These are phyloP conservation scores for Tricholomella constricta DNA, from an alignment of 768 basidiomycete genomes.

Conservation along the genomic window DNA sequence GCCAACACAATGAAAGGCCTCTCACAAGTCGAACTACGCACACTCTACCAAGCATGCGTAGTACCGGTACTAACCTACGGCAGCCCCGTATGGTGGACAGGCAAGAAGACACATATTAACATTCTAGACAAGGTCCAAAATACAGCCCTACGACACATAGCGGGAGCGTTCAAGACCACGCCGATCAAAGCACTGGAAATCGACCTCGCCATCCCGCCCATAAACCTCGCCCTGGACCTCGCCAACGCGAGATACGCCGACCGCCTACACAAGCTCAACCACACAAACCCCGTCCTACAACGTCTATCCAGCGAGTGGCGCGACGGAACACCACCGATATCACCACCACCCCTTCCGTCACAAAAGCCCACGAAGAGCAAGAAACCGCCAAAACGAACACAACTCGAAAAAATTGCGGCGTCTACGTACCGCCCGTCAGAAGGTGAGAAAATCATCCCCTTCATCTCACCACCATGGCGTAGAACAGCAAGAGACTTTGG, in stretches of 20 bases:
- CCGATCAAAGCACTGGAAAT: conserved; percentile 32
- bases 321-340: conserved; percentile 1
- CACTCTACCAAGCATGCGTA: conserved; percentile 30
- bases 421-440: conserved; percentile 11
- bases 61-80: conserved; percentile 36
- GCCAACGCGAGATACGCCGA: conserved; percentile 15
- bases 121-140: conserved; percentile 30
- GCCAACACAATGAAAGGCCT: conserved; percentile 36
- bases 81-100: conserved; percentile 33
- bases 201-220: conserved; percentile 34
- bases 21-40: conserved; percentile 26
- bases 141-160: conserved; percentile 29
- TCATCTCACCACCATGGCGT: not conserved
- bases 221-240: conserved; percentile 16
- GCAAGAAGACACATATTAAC: conserved; percentile 12
- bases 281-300: not conserved
- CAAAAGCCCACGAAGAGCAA: conserved; percentile 1
- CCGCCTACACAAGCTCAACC: conserved; percentile 25
- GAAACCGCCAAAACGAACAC: conserved; percentile 2
- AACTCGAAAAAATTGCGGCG: conserved; percentile 13
- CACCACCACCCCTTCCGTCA: conserved; percentile 21
- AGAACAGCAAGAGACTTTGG: not conserved
- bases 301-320: not conserved
- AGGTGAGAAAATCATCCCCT: not conserved
- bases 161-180: conserved; percentile 34